These are phyloP conservation scores for Phytopythium aichiense DNA, from an alignment of 352 stramenopile genomes.

Conservation along the genomic window DNA sequence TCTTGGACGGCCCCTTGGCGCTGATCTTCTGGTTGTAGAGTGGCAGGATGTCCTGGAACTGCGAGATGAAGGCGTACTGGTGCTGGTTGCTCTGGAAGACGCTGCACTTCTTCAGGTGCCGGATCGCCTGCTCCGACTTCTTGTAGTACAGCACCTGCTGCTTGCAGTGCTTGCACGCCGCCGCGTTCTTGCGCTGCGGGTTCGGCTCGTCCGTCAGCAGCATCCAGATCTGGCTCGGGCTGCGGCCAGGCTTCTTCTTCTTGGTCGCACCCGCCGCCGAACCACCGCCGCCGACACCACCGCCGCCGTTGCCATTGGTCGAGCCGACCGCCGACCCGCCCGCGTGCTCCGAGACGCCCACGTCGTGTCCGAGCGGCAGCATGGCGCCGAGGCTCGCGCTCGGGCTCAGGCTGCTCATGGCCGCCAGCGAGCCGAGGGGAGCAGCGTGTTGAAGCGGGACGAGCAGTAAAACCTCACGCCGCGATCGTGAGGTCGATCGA, in stretches of 20 bases:
- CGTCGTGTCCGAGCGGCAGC: constrained; percentile 13
- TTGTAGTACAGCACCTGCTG: constrained; percentile 86
- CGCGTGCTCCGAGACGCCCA: neutral
- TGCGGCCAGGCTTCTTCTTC: constrained; percentile 76
- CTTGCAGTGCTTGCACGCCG: constrained; percentile 83
- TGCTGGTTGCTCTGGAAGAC: constrained; percentile 81
- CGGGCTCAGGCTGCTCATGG: constrained; percentile 8
- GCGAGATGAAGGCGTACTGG: constrained; percentile 73
- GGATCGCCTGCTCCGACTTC: constrained; percentile 82
- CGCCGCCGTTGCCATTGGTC: too few relatives aligned
- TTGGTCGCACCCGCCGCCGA: constrained; percentile 15
- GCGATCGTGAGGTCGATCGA: neutral
- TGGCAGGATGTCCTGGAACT: constrained; percentile 77
- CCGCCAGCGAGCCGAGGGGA: neutral
- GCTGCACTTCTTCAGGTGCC: constrained; percentile 76
- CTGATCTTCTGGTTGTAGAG: constrained; percentile 84
- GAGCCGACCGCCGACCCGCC: neutral
- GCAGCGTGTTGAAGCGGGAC: neutral
- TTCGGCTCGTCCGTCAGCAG: constrained; percentile 79
- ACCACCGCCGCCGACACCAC: neutral
- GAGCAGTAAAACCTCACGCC: constrained; percentile 11
- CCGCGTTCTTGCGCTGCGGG: constrained; percentile 70
- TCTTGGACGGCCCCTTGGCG: constrained; percentile 59
- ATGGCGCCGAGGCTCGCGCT: constrained; percentile 20
- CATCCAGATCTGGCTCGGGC: constrained; percentile 72